Evolutionary conservation across 345 rosid genomes (phyloP), one percentile per base, ranked within the genome.

Genomic region (Camelina sativa): DNA sequence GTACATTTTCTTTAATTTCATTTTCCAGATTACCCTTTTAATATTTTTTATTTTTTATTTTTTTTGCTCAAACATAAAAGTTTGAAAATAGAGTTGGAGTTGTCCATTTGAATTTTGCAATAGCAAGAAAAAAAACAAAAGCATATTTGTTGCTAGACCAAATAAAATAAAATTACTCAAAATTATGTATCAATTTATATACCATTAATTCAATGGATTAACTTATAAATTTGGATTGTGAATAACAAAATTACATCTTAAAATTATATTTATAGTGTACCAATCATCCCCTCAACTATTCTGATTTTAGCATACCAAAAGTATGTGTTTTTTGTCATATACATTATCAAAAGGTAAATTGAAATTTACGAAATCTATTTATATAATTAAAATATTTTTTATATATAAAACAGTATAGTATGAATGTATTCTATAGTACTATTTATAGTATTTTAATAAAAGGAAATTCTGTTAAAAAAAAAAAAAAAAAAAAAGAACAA

Each of bases 301-400:
- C 5, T 40, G 43, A 40, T 3, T 40, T 53, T 53, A 50, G 25
- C 25, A 50, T 10, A 38, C 6, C 32, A 20, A 59, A 59, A 37
- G 16, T 1, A 59, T 61, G 11, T 38, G 7, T 25, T 6, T 60
- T 25, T 17, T 19, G 10, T 38, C 30, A 61, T 13, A 3, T 11
- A 20, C 32, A 61, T 43, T 62, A 41, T 41, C 51, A 41, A 15
- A 62, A 41, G 66, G 51, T 62, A 62, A 41, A 62, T 23, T 62
- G 20, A 43, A 41, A 13, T 19, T 35, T 13, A 62, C 67, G 52
- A 62, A 12, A 62, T 23, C 12, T 7, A 22, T 55, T 6, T 54
- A 35, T 25, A 6, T 34, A 10, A 41, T 8, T 41, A 35, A 2
- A 35, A 6, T 17, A 7, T 7, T 37, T 1, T 35, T 1, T 8